Conservation (phyloP, 345 rosid species). For the Eucalyptus pauciflora region DNA sequence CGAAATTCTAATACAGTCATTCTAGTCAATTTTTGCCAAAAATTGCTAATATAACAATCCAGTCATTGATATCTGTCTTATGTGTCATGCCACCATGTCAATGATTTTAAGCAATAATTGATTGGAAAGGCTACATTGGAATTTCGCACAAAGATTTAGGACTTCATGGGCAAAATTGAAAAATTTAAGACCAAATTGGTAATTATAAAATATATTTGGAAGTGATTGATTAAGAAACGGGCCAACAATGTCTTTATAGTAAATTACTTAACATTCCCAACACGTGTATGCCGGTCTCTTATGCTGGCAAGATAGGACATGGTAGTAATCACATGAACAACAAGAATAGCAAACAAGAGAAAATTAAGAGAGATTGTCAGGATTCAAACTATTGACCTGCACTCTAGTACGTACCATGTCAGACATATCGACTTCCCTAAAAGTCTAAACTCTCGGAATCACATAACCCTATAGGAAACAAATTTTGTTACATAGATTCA, state of each 20-base stretch:
- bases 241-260: background rate
- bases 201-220: background rate
- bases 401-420: background rate
- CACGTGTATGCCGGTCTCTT: background rate
- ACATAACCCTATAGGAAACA: background rate
- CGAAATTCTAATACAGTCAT: rapidly evolving
- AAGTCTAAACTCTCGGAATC: background rate
- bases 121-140: rapidly evolving
- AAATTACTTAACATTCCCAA: background rate
- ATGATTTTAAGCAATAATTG: background rate
- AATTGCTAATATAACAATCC: background rate
- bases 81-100: rapidly evolving
- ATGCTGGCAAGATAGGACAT: background rate
- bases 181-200: rapidly evolving
- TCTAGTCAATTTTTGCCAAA: background rate
- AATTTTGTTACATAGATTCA: background rate
- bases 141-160: background rate
- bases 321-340: background rate
- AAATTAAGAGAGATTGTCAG: background rate
- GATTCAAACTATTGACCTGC: background rate
- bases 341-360: rapidly evolving
- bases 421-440: background rate
- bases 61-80: rapidly evolving
- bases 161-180: background rate
- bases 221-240: background rate